Percentiles rank a stretch among this genome's conserved stretches.
These are phyloP conservation scores for Paramecium tetraurelia DNA, from an alignment of 73 alveolate species.

Conservation along the genomic window DNA sequence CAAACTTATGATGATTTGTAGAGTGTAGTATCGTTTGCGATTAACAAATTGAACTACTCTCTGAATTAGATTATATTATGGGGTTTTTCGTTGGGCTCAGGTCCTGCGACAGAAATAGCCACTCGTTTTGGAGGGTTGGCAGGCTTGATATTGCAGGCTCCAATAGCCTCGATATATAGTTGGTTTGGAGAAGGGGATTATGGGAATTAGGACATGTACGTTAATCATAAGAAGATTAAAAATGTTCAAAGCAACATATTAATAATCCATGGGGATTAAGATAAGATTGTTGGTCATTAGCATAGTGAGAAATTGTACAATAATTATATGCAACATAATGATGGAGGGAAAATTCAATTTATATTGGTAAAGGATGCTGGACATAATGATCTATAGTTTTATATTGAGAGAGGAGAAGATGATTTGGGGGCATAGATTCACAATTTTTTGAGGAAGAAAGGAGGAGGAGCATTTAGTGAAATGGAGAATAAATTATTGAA, in stretches of 20 bases:
- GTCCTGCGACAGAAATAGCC: slow-evolving; percentile 25
- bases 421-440: background rate
- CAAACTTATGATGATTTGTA: slow-evolving; percentile 31
- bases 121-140: background rate
- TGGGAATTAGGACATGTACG: background rate
- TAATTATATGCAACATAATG: background rate
- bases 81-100: slow-evolving; percentile 47
- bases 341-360: background rate
- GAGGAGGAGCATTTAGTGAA: background rate
- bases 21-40: background rate
- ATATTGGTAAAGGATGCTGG: background rate
- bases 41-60: background rate
- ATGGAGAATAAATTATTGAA: background rate
- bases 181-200: background rate
- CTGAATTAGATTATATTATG: background rate
- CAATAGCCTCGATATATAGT: background rate
- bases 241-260: background rate
- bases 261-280: slow-evolving; percentile 14
- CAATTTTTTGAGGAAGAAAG: background rate
- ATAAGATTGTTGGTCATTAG: background rate
- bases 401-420: background rate
- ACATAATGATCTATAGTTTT: slow-evolving; percentile 25
- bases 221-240: background rate
- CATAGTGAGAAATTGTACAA: background rate
- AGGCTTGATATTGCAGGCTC: background rate